phyloP scores from a whole-genome alignment of 2,329 filamentous ascomycete species.

The Alternaria ventricosa region DNA sequence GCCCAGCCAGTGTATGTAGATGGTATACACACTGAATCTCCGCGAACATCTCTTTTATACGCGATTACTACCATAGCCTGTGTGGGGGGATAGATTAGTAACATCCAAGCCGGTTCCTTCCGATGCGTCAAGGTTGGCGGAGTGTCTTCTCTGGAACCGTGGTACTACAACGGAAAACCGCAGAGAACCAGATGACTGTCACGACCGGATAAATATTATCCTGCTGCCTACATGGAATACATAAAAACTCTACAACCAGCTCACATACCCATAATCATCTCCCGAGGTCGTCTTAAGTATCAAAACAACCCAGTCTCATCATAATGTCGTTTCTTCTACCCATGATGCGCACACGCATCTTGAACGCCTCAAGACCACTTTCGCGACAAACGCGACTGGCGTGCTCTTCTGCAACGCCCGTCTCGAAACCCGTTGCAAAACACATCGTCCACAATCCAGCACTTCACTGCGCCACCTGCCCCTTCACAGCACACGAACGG shows the following conservation, averaged over 20 bases:
- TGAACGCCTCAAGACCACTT: not conserved
- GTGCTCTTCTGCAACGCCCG: constrained; percentile 15
- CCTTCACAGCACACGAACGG: not conserved
- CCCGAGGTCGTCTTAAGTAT: not conserved
- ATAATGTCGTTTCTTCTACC: not conserved
- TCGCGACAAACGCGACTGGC: too few relatives aligned
- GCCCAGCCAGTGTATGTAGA: not conserved
- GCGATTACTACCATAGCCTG: not conserved
- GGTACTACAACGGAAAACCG: not conserved
- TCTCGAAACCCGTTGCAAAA: not conserved
- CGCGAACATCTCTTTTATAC: not conserved
- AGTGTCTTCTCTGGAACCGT: not conserved
- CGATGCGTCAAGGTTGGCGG: not conserved
- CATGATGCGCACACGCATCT: not conserved
- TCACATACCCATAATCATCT: not conserved
- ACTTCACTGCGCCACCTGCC: not conserved
- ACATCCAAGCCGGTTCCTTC: not conserved
- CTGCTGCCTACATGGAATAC: not conserved
- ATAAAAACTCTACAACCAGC: not conserved
- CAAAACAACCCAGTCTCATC: not conserved
- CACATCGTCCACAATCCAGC: not conserved
- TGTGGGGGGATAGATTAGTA: accelerated
- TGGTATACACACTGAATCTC: not conserved
- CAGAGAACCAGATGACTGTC: not conserved
- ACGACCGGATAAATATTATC: not conserved